Evolutionary conservation across 1,284 basidiomycete species (phyloP).

Genomic region (Pterula multifida): DNA sequence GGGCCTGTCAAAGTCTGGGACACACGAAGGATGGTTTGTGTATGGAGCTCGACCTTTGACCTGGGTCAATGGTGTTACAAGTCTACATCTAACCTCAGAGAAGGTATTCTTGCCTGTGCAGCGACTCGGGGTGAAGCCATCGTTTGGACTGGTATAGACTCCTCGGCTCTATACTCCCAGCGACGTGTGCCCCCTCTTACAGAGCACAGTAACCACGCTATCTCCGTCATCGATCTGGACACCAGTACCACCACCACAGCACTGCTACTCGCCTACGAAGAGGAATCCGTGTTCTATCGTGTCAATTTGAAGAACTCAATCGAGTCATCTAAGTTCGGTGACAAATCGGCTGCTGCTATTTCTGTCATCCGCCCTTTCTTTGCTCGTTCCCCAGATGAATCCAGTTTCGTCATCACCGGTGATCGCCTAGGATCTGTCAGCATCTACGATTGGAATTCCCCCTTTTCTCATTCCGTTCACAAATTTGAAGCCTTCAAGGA

Average conservation of each 20-base stretch:
- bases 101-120: constrained; percentile 37
- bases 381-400: constrained; percentile 20
- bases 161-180: constrained; percentile 12
- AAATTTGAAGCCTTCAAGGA: constrained; percentile 52
- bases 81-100: constrained; percentile 29
- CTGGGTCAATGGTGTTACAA: constrained; percentile 33
- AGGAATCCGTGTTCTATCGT: constrained; percentile 37
- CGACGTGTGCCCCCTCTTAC: constrained; percentile 3
- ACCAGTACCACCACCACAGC: constrained; percentile 2
- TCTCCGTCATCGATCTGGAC: constrained; percentile 15
- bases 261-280: constrained; percentile 34
- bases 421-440: constrained; percentile 47
- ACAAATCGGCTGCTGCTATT: constrained; percentile 35
- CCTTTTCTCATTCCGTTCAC: constrained; percentile 11
- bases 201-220: background rate
- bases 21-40: constrained; percentile 27
- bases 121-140: constrained; percentile 41
- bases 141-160: constrained; percentile 35
- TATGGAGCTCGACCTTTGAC: constrained; percentile 48
- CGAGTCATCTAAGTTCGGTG: constrained; percentile 37
- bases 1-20: constrained; percentile 68
- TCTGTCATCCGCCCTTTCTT: constrained; percentile 36
- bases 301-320: constrained; percentile 20
- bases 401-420: constrained; percentile 43
- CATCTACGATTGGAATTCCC: constrained; percentile 40